These are phyloP conservation scores for Fusarium armeniacum DNA, from an alignment of 2,329 filamentous ascomycete genomes.

Conservation along the genomic window DNA sequence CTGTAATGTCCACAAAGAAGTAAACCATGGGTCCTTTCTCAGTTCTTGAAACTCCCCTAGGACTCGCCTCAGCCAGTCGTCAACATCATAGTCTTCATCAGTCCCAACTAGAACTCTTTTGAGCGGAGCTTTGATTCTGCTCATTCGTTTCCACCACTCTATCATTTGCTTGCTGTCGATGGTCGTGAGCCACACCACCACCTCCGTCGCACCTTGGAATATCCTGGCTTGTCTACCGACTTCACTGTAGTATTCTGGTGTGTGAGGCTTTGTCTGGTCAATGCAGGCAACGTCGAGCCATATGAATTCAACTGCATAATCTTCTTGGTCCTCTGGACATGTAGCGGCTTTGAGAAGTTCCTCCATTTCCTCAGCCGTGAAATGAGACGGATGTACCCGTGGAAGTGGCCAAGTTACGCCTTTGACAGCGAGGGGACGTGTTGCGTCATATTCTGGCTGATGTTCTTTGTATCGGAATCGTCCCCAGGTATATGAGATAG, in stretches of 20 bases:
- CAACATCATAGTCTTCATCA: neutral
- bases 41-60: neutral
- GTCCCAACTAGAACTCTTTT: neutral
- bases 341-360: neutral
- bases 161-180: neutral
- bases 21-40: neutral
- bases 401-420: neutral
- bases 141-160: neutral
- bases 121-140: accelerated
- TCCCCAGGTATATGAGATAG: neutral
- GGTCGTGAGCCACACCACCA: neutral
- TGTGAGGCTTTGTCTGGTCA: neutral
- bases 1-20: neutral
- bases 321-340: neutral
- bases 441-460: neutral
- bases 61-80: accelerated
- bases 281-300: neutral
- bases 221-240: neutral
- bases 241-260: neutral
- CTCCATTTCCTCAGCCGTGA: neutral
- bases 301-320: neutral
- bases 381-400: neutral
- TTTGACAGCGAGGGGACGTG: neutral
- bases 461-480: neutral
- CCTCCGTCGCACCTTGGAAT: neutral